Conservation (phyloP, 164 flowering plant species). For the Piper longum region DNA sequence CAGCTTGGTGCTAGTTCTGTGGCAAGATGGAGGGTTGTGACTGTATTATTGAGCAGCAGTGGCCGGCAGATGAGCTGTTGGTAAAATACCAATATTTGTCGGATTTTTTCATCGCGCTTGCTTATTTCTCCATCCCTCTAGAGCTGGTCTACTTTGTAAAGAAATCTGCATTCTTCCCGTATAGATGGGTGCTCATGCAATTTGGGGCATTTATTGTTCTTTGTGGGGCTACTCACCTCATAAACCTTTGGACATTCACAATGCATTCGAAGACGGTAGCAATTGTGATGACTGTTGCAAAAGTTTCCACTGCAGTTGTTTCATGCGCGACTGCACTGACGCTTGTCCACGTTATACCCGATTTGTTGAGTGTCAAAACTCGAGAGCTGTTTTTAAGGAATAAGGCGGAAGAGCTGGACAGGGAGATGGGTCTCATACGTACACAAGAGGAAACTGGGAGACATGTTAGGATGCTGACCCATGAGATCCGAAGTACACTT, state of each 20-base stretch:
- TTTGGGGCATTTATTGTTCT: slow-evolving; percentile 74
- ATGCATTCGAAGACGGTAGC: slow-evolving; percentile 56
- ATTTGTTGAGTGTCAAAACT: slow-evolving; percentile 50
- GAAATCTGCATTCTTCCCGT: slow-evolving; percentile 60
- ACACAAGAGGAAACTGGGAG: slow-evolving; percentile 70
- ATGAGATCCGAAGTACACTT: slow-evolving; percentile 67
- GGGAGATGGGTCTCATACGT: slow-evolving; percentile 63
- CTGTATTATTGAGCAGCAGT: slow-evolving; percentile 37
- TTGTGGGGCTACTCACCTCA: slow-evolving; percentile 68
- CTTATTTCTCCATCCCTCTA: slow-evolving; percentile 64
- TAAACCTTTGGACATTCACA: slow-evolving; percentile 54
- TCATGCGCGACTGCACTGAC: slow-evolving; percentile 68
- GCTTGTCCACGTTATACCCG: slow-evolving; percentile 75
- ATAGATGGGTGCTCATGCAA: slow-evolving; percentile 77
- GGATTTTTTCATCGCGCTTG: slow-evolving; percentile 47
- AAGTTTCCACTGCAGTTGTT: slow-evolving; percentile 47
- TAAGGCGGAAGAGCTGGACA: slow-evolving; percentile 58
- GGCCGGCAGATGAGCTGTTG: slow-evolving; percentile 44
- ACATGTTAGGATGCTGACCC: slow-evolving; percentile 82
- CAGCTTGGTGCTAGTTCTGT: not conserved
- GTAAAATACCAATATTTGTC: slow-evolving; percentile 61
- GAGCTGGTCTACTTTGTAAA: slow-evolving; percentile 65
- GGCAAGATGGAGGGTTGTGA: slow-evolving; percentile 46
- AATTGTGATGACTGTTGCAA: slow-evolving; percentile 53
- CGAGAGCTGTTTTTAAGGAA: slow-evolving; percentile 44